phyloP scores from a whole-genome alignment of 257 asterid genomes.

The Scutellaria baicalensis region DNA sequence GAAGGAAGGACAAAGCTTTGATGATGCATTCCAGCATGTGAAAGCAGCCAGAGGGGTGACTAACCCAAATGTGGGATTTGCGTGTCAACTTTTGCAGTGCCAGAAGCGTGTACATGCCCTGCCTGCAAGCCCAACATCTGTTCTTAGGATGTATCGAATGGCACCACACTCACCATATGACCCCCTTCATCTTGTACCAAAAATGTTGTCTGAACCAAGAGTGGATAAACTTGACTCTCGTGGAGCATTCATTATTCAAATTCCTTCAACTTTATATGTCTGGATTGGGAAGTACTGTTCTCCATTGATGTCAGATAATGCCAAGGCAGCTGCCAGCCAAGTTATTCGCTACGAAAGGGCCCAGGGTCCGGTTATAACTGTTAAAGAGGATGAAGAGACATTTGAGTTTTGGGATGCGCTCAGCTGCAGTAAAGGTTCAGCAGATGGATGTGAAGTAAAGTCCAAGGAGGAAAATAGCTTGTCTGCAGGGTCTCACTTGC shows the following conservation, averaged over 20 bases:
- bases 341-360: constrained; percentile 74
- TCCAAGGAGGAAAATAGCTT: constrained; percentile 7
- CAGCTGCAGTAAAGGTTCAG: constrained; percentile 35
- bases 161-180: constrained; percentile 94
- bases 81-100: constrained; percentile 63
- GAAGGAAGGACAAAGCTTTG: constrained; percentile 72
- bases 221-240: constrained; percentile 66
- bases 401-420: constrained; percentile 71
- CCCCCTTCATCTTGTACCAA: constrained; percentile 78
- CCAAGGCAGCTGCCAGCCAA: constrained; percentile 69
- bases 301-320: constrained; percentile 59
- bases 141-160: constrained; percentile 67
- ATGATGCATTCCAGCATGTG: constrained; percentile 81
- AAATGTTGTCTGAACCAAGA: constrained; percentile 42
- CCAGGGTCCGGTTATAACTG: constrained; percentile 45
- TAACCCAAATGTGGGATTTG: constrained; percentile 87
- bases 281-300: constrained; percentile 75
- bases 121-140: constrained; percentile 82
- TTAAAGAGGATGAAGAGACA: constrained; percentile 73
- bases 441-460: constrained; percentile 19
- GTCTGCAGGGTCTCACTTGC: constrained; percentile 10
- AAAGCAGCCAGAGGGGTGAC: constrained; percentile 85
- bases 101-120: constrained; percentile 83
- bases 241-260: constrained; percentile 79
- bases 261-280: constrained; percentile 65